Base-by-base conservation (phyloP, 768 basidiomycete genomes). In the Cystofilobasidium capitatum region DNA sequence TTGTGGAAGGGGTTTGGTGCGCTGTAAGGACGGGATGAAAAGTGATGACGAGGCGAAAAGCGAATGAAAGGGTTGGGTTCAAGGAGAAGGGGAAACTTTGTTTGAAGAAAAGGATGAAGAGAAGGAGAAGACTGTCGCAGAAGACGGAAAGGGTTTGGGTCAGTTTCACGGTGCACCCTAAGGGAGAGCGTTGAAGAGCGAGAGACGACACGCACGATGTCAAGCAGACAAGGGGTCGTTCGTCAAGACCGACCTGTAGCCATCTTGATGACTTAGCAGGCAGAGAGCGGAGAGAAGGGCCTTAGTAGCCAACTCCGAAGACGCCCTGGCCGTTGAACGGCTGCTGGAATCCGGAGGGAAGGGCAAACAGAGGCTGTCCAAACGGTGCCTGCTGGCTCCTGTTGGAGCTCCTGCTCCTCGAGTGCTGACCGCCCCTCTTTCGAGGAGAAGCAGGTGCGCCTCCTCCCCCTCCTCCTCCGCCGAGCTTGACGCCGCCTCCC, bases 401-500 rank as follows among this genome's bases (percentile, higher is more conserved):
- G 31, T 40, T 59, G 55, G 31, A 14, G 29, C 62, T 63, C 33
- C 26, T 36, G 61, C 12, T 17, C 36, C 13, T 22, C 16, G 60
- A 22, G 22, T 22, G 22, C 29, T 16, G n/a, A 40, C 2, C 16
- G 20, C 47, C 1, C 44, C 3, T 62, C 29, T 63, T 33, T 17
- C 49, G 47, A 31, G n/a, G 45, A 8, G 39, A 45, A 3, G 60
- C 29, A 16, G 26, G 60, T 9, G n/a, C 45, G 22, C 26, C 65
- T 33, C 36, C 45, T 3, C 14, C 55, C 33, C 58, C 68, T 17
- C 66, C 70, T 10, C 70, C 70, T 5, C 77, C 77, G 37, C 77
- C 77, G 13, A 78, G 72, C 65, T 77, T 77, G 64, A 78, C 77
- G 24, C 77, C 77, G 20, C 77, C 77, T n/a, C 77, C 77, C 9